Base-by-base conservation (phyloP, 257 asterid species). In the Nicotiana undulata region DNA sequence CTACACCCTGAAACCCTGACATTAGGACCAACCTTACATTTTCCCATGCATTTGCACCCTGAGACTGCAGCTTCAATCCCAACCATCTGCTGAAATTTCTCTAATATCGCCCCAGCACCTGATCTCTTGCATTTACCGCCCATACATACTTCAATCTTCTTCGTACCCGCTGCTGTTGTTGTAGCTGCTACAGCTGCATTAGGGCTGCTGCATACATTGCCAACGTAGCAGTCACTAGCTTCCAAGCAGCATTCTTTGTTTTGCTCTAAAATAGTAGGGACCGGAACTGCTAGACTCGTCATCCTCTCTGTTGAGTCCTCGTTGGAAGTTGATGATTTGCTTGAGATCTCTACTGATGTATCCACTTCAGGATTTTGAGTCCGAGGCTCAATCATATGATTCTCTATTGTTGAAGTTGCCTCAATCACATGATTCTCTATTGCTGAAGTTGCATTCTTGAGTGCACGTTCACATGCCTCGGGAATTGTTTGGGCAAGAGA, bases 21-120 rank as follows among this genome's bases (percentile, higher is more conserved):
- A 82, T 88, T 90, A 0, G 99, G 99, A 5, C 97, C 99, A n/a
- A 88, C 87, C 3, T 86, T 86, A 85, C 99, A 95, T 82, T 90
- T 92, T 0, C 99, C 97, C 98, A 95, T 89, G 83, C 98, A 95
- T 85, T 92, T 95, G 90, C 99, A 93, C 15, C 95, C 97, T 0
- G 90, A 82, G 28, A 92, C 98, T 44, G 88, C 88, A 63, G 84
- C 92, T 85, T 92, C 93, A 6, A 82, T 77, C 55, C 96, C 99
- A 0, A 88, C 87, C 2, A 26, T 85, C 75, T 79, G 86, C 82
- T 86, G 90, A 29, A 95, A 89, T 77, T 91, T 90, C 26, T 90
- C 95, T 75, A 95, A n/a, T 40, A 93, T 29, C 10, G 83, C 85
- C 1, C 37, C 85, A 1, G 93, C 92, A 0, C 98, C 97, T 0